These are phyloP conservation scores for Cystobasidiopsis lactophilus DNA, from an alignment of 768 basidiomycete genomes.

Conservation along the genomic window DNA sequence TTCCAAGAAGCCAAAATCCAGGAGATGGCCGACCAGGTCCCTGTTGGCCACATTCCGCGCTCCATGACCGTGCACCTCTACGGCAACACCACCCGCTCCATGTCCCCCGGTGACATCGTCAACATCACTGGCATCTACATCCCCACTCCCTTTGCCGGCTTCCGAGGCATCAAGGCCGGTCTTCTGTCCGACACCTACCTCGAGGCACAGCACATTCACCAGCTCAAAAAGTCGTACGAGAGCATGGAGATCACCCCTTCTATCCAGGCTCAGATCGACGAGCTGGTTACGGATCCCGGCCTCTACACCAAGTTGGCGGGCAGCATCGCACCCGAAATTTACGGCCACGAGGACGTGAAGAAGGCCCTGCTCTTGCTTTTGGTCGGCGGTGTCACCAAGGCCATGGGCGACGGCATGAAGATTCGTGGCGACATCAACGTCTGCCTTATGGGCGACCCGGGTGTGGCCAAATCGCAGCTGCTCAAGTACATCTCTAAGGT, in stretches of 20 bases:
- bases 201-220: constrained; percentile 69
- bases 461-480: constrained; percentile 92
- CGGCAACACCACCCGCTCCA: constrained; percentile 63
- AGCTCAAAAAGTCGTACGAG: constrained; percentile 91
- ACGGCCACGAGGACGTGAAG: constrained; percentile 91
- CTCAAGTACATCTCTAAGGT: constrained; percentile 97
- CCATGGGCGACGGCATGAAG: constrained; percentile 92
- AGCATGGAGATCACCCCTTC: constrained; percentile 82
- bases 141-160: constrained; percentile 90
- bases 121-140: constrained; percentile 92
- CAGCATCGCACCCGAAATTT: constrained; percentile 95
- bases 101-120: constrained; percentile 91
- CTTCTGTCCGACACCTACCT: constrained; percentile 92
- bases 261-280: constrained; percentile 44
- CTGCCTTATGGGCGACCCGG: constrained; percentile 97
- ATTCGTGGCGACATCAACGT: constrained; percentile 95
- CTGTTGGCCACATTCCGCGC: constrained; percentile 94
- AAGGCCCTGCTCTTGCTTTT: constrained; percentile 78
- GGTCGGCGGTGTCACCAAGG: constrained; percentile 88
- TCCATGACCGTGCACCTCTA: constrained; percentile 94
- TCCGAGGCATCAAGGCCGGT: constrained; percentile 88
- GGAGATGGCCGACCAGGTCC: constrained; percentile 99
- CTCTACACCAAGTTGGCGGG: constrained; percentile 70
- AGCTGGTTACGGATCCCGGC: constrained; percentile 49
- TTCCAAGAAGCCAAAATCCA: constrained; percentile 99